Evolutionary conservation across 2,329 filamentous ascomycete genomes (phyloP), one percentile per base, ranked within the genome.

Genomic region (Hansfordia pulvinata): DNA sequence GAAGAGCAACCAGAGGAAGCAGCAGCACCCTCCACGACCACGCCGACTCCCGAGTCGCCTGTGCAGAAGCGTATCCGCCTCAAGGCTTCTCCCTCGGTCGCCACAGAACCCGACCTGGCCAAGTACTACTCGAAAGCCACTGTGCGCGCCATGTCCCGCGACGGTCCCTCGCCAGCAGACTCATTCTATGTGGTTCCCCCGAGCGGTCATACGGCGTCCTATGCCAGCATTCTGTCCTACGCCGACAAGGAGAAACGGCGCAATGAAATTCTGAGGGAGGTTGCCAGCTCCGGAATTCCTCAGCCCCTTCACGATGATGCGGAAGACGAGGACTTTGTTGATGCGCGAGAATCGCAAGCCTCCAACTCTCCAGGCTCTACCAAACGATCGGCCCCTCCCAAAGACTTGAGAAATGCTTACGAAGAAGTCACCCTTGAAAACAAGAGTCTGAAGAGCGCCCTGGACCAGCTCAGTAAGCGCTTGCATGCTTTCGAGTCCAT

Each of bases 121-220:
- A 80, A 76, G 33, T 70, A 93, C 17, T 92, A 92, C 49, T 93
- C 85, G 20, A 76, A 74, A 37, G 84, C 88, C 9, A 83, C 88
- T 4, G 65, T 96, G 28, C 70, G 77, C 27, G 83, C 86, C 1
- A 65, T 93, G 21, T 66, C 73, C 12, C 75, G 81, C 30, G 76
- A 77, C 17, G 72, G 71, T 1, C 65, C 75, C 16, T 64, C 65
- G 10, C 58, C 69, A 10, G 69, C 64, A 31, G 80, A 81, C 41
- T 90, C 81, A 7, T 98, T 98, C 56, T 96, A 94, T 48, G 80
- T 96, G 2, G 90, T 98, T 2, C 90, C 88, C 4, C 81, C 82
- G 0, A 84, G 81, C 11, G 88, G 90, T 5, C 85, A 88, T 36
- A 94, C 85, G 3, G 78, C 86, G 33, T 90, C 85, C 1, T 98